Base-by-base conservation (phyloP, 177 flowering plant genomes). In the Tripterygium wilfordii region DNA sequence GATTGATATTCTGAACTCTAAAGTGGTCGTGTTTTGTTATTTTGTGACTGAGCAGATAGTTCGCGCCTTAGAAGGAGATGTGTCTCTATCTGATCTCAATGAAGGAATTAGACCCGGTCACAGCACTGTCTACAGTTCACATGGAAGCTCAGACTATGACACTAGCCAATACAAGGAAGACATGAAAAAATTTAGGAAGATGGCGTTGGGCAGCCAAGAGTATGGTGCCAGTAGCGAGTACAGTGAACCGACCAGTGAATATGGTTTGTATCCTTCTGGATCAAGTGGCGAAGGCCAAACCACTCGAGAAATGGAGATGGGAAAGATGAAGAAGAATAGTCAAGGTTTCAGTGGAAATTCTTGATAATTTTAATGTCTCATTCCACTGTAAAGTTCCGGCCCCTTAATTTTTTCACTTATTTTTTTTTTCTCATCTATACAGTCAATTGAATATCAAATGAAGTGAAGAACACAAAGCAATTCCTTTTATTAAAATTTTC, bases 41-140 rank as follows among this genome's bases (percentile, higher is more conserved):
- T 7, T 27, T 45, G 48, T 33, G 31, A 51, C 10, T 14, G 36
- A 54, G 56, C 88, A 91, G 98, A 66, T 91, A 0, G 94, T 91
- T 10, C 76, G 96, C 16, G 94, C 94, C 18, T 58, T 92, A 51
- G 98, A 92, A 75, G 98, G 98, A 26, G 80, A 80, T 27, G 72
- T 64, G 1, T 80, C 95, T n/a, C 59, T 86, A 7, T 65, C 96
- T 0, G 85, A 79, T 53, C 80, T 92, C 1, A 80, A 83, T 20
- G 95, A 83, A 60, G 94, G 96, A 42, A 67, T 80, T 39, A 78
- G 60, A 59, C 96, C 98, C 26, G 96, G 95, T n/a, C 86, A 82
- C 42, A 83, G 94, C 72, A 51, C 62, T 0, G 36, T 71, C 0
- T 76, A 82, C 62, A 71, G 82, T 28, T 75, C 91, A 1, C 39